Conservation (phyloP, 768 basidiomycete genomes). For the Leccinum rimulosum region DNA sequence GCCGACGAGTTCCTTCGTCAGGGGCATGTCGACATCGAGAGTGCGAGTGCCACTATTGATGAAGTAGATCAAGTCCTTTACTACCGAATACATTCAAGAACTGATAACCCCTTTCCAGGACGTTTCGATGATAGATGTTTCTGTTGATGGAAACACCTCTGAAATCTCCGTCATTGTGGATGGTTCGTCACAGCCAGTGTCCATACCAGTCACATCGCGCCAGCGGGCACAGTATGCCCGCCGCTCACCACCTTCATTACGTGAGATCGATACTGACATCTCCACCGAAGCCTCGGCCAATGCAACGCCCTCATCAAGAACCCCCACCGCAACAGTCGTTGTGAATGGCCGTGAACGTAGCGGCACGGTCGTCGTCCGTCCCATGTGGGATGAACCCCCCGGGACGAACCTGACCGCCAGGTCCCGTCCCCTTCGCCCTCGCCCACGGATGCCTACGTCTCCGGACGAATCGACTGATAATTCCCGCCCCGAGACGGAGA, state of each 20-base stretch:
- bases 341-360: constrained; percentile 65
- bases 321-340: constrained; percentile 61
- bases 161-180: constrained; percentile 27
- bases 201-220: constrained; percentile 20
- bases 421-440: constrained; percentile 33
- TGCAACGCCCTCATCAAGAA: constrained; percentile 58
- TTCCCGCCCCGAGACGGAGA: constrained; percentile 71
- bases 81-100: neutral
- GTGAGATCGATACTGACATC: constrained; percentile 56
- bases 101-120: constrained; percentile 28
- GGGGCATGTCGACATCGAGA: constrained; percentile 5
- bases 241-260: constrained; percentile 24
- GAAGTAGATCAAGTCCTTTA: constrained; percentile 24
- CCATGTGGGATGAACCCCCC: constrained; percentile 51
- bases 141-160: constrained; percentile 12
- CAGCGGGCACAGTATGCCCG: constrained; percentile 19
- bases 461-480: constrained; percentile 45
- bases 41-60: constrained; percentile 11
- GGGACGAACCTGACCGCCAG: constrained; percentile 20
- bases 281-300: constrained; percentile 62
- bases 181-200: constrained; percentile 15
- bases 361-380: constrained; percentile 70
- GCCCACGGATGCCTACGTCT: constrained; percentile 34
- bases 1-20: constrained; percentile 29
- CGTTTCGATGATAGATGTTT: constrained; percentile 32